Evolutionary conservation across 2,329 filamentous ascomycete species (phyloP), one percentile per base, ranked within the genome.

Genomic region (Sporothrix humicola): DNA sequence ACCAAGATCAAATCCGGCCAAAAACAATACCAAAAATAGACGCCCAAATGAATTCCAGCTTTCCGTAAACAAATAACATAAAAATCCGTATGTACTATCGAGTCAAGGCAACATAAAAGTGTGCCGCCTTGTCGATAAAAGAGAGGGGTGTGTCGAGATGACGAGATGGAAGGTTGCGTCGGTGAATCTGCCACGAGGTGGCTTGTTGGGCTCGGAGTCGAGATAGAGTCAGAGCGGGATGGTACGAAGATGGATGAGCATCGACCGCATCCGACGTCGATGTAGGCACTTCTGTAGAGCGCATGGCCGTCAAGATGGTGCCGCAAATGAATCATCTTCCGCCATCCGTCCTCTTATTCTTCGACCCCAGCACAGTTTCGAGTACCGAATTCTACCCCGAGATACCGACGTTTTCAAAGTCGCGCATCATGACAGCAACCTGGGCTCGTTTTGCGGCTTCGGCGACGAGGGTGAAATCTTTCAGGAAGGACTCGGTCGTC

Each of bases 381-480:
- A 26, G 6, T 12, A 10, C 1, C 59, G 2, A n/a, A 7, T 0
- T 66, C 61, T 66, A 66, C 5, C 26, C 26, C 68, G 52, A 88
- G 65, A 94, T 82, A 71, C 88, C 89, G 79, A 92, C 87, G 76
- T 90, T 89, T 79, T 93, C 94, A 79, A 98, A 87, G 82, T 98
- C 95, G 75, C 95, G 88, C 86, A 95, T 92, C 81, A 98, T 85
- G 79, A 94, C 90, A 58, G 93, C 93, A 86, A 98, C 93, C 82
- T 98, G 94, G 10, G 95, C 95, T 58, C 95, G 87, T 83, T 97
- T 97, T 59, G 94, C 95, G 1, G 95, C 95, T 85, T 98, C 95
- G 50, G 95, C 95, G 58, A 98, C 88, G 44, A 98, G 88, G 74
- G 89, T 95, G 79, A 95, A 93, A 82, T 97, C 92, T 78, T 91